Evolutionary conservation across 352 stramenopile species (phyloP).

Genomic region (Thraustochytrium sp.): DNA sequence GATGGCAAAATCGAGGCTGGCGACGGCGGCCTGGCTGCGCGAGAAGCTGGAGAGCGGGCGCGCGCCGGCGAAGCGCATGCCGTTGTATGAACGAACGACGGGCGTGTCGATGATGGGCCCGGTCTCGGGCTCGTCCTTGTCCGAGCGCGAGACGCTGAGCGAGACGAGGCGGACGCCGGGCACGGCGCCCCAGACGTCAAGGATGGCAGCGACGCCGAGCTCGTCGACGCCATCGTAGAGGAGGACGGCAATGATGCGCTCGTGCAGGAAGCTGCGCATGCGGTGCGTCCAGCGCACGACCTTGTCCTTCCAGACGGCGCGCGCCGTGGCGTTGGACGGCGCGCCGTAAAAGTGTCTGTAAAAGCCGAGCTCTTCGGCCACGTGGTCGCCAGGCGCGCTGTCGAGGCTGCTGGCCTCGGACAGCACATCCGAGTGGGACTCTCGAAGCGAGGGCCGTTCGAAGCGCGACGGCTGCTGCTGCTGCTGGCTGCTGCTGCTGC

Average conservation of each 20-base stretch:
- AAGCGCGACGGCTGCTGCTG: too few species aligned
- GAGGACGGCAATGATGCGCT: neutral
- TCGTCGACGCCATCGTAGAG: conserved; percentile 35
- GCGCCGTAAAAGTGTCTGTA: neutral
- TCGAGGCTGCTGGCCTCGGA: neutral
- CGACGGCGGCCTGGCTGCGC: neutral
- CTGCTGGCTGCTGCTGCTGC: too few species aligned
- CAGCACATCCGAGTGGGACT: neutral
- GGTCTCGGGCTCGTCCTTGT: neutral
- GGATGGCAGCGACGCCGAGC: neutral
- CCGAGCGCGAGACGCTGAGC: neutral
- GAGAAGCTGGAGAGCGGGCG: neutral
- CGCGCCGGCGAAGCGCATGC: neutral
- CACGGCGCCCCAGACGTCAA: neutral
- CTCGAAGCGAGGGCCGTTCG: too few species aligned
- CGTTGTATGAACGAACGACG: neutral
- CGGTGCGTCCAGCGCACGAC: neutral
- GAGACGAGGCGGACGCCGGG: neutral
- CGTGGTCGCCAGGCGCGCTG: neutral
- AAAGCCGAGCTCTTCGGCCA: conserved; percentile 17
- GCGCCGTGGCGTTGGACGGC: neutral
- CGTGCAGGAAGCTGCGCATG: neutral
- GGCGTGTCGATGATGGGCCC: neutral
- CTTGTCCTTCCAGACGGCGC: neutral
- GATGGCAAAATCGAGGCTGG: neutral